Conservation (phyloP, 192 early-diverging fungal species). For the Phlyctochytrium bullatum region DNA sequence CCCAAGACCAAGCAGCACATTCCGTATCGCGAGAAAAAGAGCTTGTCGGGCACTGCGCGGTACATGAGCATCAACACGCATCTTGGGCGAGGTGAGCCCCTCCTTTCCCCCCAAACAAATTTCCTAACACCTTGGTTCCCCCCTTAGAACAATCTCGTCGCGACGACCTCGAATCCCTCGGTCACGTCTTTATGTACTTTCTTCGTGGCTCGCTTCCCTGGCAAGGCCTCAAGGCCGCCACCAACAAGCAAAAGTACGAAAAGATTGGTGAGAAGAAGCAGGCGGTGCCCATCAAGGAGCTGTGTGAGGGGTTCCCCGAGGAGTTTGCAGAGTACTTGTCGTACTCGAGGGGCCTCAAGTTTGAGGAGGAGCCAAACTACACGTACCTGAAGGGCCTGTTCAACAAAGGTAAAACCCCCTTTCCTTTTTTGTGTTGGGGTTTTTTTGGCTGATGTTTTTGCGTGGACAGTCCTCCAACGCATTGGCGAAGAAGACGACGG, state of each 20-base stretch:
- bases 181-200: constrained; percentile 99
- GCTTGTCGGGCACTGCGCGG: constrained; percentile 90
- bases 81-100: constrained; percentile 75
- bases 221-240: constrained; percentile 97
- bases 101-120: not conserved
- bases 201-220: constrained; percentile 90
- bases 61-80: constrained; percentile 99
- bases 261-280: constrained; percentile 99
- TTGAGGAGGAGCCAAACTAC: constrained; percentile 98
- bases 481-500: constrained; percentile 81
- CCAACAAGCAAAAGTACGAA: constrained; percentile 99
- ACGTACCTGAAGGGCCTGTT: constrained; percentile 86
- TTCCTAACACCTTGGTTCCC: constrained; percentile 7
- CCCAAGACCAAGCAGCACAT: constrained; percentile 96
- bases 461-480: constrained; percentile 36
- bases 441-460: not conserved
- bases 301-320: constrained; percentile 88
- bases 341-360: constrained; percentile 88
- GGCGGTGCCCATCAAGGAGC: constrained; percentile 78
- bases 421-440: constrained; percentile 1
- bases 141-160: constrained; percentile 91
- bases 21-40: constrained; percentile 94
- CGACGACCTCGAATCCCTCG: constrained; percentile 95
- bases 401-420: constrained; percentile 56
- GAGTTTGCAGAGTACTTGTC: constrained; percentile 89